Percentiles rank a stretch among this genome's conserved stretches.
Evolutionary conservation across 2,329 filamentous ascomycete species (phyloP).

Genomic region (Penicillium freii): DNA sequence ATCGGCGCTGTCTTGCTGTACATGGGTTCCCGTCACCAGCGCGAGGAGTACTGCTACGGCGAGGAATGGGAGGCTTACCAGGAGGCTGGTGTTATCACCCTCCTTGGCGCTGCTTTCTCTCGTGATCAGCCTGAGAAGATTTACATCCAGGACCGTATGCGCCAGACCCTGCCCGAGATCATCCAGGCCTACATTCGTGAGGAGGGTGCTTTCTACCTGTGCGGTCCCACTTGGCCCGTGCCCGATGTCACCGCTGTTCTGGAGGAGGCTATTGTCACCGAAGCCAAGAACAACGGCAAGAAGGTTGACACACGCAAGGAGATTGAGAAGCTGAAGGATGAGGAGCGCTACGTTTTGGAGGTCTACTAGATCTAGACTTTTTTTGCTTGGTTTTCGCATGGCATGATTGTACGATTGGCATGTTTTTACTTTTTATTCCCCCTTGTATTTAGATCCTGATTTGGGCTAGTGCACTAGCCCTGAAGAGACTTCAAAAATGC

Average conservation of each 20-base stretch:
- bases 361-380: conserved; percentile 74
- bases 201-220: conserved; percentile 93
- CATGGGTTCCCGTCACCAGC: conserved; percentile 94
- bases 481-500: conserved; percentile 19
- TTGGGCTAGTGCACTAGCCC: conserved; percentile 21
- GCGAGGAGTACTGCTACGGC: conserved; percentile 97
- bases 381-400: conserved; percentile 1
- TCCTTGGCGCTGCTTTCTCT: conserved; percentile 90
- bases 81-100: conserved; percentile 89
- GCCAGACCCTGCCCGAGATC: conserved; percentile 79
- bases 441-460: conserved; percentile 18
- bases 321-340: conserved; percentile 97
- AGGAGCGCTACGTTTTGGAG: conserved; percentile 89
- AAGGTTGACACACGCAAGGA: conserved; percentile 85
- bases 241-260: conserved; percentile 93
- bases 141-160: conserved; percentile 98
- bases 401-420: conserved; percentile 19
- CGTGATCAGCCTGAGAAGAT: conserved; percentile 98
- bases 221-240: conserved; percentile 96
- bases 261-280: conserved; percentile 80
- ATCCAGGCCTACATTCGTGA: conserved; percentile 81
- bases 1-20: conserved; percentile 93
- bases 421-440: conserved; percentile 19
- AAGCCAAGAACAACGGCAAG: conserved; percentile 65
- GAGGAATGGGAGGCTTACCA: conserved; percentile 99